A percentile compares a stretch with the other conserved stretches of the same genome.
phyloP scores from a whole-genome alignment of 352 stramenopile species.

The Globisporangium megalacanthum region DNA sequence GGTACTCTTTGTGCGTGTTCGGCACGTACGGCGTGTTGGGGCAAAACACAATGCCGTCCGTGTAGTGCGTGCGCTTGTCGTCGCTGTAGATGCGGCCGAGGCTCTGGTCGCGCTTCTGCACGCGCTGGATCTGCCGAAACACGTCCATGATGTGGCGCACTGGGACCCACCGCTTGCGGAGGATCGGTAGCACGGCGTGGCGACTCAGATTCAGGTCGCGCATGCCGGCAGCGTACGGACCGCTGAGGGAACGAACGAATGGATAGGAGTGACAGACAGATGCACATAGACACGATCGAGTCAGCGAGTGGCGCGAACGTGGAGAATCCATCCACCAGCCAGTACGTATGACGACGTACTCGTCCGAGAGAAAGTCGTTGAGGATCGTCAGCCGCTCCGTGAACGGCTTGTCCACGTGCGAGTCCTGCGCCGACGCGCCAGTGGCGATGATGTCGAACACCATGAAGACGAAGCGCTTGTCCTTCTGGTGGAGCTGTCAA shows the following conservation, averaged over 20 bases:
- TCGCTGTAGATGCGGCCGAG: constrained; percentile 76
- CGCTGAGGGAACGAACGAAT: constrained; percentile 23
- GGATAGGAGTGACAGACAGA: not conserved
- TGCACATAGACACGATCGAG: not conserved
- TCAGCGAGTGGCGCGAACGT: not conserved
- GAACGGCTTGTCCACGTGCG: constrained; percentile 80
- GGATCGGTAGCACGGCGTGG: constrained; percentile 61
- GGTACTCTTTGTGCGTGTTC: constrained; percentile 84
- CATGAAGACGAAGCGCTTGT: constrained; percentile 86
- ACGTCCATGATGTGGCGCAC: constrained; percentile 79
- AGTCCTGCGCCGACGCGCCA: constrained; percentile 55
- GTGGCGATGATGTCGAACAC: constrained; percentile 88
- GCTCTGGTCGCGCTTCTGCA: constrained; percentile 73
- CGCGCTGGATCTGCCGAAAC: constrained; percentile 76
- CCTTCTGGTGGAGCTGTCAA: constrained; percentile 68
- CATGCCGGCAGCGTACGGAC: constrained; percentile 60
- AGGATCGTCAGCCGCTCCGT: constrained; percentile 71
- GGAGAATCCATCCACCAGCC: not conserved
- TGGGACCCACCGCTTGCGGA: constrained; percentile 83
- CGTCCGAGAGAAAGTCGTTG: constrained; percentile 80
- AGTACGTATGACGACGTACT: constrained; percentile 33
- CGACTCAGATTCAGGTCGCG: constrained; percentile 59
- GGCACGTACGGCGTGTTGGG: constrained; percentile 80
- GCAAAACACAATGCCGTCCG: constrained; percentile 88
- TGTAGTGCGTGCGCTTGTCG: constrained; percentile 84